phyloP scores from a whole-genome alignment of 768 basidiomycete species.

The Tricholoma matsutake region DNA sequence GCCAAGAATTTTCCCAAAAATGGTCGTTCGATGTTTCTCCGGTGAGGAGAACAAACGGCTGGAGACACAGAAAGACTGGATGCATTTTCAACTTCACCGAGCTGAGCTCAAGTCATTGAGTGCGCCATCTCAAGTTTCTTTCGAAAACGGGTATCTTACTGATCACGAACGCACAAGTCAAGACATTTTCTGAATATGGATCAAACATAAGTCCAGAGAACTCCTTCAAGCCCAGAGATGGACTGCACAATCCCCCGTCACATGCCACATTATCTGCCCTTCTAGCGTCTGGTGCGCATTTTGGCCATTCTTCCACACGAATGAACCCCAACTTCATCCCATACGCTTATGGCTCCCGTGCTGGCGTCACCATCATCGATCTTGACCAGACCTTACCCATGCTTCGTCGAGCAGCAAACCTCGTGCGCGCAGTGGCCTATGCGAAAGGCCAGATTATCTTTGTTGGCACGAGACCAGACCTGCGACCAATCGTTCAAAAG shows the following conservation, averaged over 20 bases:
- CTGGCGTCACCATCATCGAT: constrained; percentile 90
- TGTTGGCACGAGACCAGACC: constrained; percentile 82
- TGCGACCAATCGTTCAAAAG: constrained; percentile 69
- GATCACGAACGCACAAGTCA: constrained; percentile 39
- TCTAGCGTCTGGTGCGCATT: constrained; percentile 89
- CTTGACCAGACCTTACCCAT: constrained; percentile 91
- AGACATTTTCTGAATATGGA: constrained; percentile 67
- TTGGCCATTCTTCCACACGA: constrained; percentile 82
- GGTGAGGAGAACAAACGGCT: constrained; percentile 29
- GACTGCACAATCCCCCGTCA: constrained; percentile 61
- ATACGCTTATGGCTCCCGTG: constrained; percentile 89
- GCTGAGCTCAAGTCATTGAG: constrained; percentile 54
- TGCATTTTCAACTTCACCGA: constrained; percentile 55
- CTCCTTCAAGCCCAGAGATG: constrained; percentile 70
- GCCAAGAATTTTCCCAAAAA: constrained; percentile 13
- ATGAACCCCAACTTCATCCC: constrained; percentile 90
- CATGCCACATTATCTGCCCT: constrained; percentile 84
- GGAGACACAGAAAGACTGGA: constrained; percentile 61
- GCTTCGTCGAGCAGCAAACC: constrained; percentile 83
- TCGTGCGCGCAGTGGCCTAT: constrained; percentile 79
- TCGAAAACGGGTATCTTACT: neutral
- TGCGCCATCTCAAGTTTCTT: constrained; percentile 28
- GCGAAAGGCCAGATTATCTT: constrained; percentile 85
- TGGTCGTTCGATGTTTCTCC: constrained; percentile 21
- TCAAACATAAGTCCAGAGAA: constrained; percentile 69